These are phyloP conservation scores for Chrysopogon serrulatus DNA, from an alignment of 176 grass and related monocot species.

Conservation along the genomic window DNA sequence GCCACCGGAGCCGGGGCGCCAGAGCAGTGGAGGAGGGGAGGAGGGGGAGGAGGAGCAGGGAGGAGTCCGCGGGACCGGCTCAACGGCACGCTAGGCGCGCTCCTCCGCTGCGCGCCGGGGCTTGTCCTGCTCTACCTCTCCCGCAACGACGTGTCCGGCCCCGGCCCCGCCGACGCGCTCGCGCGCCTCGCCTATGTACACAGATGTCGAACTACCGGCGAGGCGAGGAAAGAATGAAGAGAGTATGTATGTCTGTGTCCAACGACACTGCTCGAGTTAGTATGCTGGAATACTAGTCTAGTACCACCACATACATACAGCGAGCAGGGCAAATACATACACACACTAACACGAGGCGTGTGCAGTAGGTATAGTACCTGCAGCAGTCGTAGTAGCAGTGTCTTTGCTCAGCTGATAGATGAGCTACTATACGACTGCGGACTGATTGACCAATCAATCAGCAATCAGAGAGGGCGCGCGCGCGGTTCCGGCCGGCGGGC, in stretches of 20 bases:
- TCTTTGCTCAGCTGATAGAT: constrained; percentile 4
- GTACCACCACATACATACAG: not conserved
- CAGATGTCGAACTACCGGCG: not conserved
- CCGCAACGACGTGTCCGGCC: too few species aligned
- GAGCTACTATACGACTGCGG: not conserved
- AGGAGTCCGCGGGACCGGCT: too few species aligned
- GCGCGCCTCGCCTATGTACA: too few species aligned
- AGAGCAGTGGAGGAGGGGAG: too few species aligned
- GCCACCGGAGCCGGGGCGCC: too few species aligned
- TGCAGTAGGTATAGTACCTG: not conserved
- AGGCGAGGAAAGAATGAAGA: not conserved
- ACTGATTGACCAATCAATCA: constrained; percentile 35
- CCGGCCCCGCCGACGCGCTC: too few species aligned
- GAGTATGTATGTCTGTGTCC: not conserved
- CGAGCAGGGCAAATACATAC: not conserved
- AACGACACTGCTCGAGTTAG: not conserved
- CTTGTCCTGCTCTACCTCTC: too few species aligned
- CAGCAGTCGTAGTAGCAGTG: not conserved
- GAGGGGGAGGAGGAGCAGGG: too few species aligned
- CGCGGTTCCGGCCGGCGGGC: not conserved
- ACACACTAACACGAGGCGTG: not conserved
- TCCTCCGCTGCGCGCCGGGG: too few species aligned
- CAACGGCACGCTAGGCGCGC: too few species aligned
- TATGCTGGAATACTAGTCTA: not conserved
- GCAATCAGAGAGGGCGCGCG: constrained; percentile 1